phyloP scores from a whole-genome alignment of 495 filamentous ascomycete genomes.

The Diplogelasinospora grovesii region DNA sequence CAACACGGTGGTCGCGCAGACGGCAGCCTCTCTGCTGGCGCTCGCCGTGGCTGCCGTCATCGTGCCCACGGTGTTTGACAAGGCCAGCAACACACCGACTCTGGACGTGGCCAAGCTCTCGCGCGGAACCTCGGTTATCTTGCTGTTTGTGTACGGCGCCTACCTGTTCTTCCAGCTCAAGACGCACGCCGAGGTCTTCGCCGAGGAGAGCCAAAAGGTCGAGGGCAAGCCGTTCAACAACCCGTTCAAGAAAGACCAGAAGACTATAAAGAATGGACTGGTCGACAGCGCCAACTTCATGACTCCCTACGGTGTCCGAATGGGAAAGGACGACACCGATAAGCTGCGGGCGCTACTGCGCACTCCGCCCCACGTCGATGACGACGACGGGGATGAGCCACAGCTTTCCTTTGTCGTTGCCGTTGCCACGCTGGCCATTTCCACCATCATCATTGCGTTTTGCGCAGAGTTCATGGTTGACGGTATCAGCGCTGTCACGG shows the following conservation, averaged over 20 bases:
- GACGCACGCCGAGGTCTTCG: slow-evolving; percentile 70
- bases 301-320: slow-evolving; percentile 33
- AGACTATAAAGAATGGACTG: slow-evolving; percentile 53
- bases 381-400: slow-evolving; percentile 56
- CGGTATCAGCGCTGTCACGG: slow-evolving; percentile 65
- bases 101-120: slow-evolving; percentile 51
- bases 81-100: slow-evolving; percentile 24
- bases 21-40: slow-evolving; percentile 73
- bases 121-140: slow-evolving; percentile 66
- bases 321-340: slow-evolving; percentile 23
- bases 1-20: slow-evolving; percentile 91
- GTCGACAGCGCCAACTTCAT: slow-evolving; percentile 50
- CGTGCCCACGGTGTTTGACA: slow-evolving; percentile 79
- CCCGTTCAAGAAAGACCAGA: slow-evolving; percentile 32
- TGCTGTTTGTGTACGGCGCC: slow-evolving; percentile 67
- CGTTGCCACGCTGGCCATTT: slow-evolving; percentile 57
- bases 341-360: slow-evolving; percentile 21
- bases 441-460: slow-evolving; percentile 75
- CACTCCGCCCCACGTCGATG: slow-evolving; percentile 10
- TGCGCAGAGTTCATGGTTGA: slow-evolving; percentile 89
- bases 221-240: slow-evolving; percentile 41
- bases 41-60: slow-evolving; percentile 75
- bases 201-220: slow-evolving; percentile 63
- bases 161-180: slow-evolving; percentile 81
- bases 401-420: slow-evolving; percentile 65